Evolutionary conservation across 495 filamentous ascomycete genomes (phyloP).

Genomic region (Astrothelium subdiscretum): DNA sequence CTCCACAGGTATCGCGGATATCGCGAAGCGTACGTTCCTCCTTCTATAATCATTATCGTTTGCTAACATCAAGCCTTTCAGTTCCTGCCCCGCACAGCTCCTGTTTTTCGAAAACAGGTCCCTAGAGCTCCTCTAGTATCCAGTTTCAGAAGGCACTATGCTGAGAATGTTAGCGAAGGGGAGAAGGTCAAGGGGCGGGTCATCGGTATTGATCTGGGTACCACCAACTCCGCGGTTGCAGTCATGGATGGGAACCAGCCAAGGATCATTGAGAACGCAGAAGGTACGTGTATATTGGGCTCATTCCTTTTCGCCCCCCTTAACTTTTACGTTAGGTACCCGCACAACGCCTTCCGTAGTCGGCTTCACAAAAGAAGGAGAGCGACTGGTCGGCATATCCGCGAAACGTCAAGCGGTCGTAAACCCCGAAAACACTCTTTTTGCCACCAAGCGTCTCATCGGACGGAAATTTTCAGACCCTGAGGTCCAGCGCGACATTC

Average conservation of each 20-base stretch:
- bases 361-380: constrained; percentile 92
- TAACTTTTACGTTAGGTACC: constrained; percentile 47
- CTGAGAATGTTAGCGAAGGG: constrained; percentile 43
- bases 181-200: constrained; percentile 88
- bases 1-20: constrained; percentile 50
- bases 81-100: constrained; percentile 57
- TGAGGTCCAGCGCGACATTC: constrained; percentile 96
- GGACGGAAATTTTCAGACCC: constrained; percentile 93
- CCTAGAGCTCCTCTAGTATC: constrained; percentile 41
- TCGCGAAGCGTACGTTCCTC: constrained; percentile 59
- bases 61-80: constrained; percentile 16
- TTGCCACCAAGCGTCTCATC: constrained; percentile 98
- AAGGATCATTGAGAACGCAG: constrained; percentile 94
- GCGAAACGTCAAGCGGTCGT: constrained; percentile 99
- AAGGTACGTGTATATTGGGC: constrained; percentile 51
- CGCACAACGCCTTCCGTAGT: constrained; percentile 96
- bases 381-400: constrained; percentile 93
- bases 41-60: constrained; percentile 15
- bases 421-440: constrained; percentile 98
- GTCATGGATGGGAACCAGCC: constrained; percentile 94
- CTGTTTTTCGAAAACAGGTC: constrained; percentile 43
- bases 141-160: constrained; percentile 65
- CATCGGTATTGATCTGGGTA: constrained; percentile 98
- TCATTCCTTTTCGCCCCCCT: constrained; percentile 4
- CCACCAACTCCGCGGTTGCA: constrained; percentile 96